Conservation (phyloP, 495 filamentous ascomycete genomes). For the Penicillium maclennaniae region DNA sequence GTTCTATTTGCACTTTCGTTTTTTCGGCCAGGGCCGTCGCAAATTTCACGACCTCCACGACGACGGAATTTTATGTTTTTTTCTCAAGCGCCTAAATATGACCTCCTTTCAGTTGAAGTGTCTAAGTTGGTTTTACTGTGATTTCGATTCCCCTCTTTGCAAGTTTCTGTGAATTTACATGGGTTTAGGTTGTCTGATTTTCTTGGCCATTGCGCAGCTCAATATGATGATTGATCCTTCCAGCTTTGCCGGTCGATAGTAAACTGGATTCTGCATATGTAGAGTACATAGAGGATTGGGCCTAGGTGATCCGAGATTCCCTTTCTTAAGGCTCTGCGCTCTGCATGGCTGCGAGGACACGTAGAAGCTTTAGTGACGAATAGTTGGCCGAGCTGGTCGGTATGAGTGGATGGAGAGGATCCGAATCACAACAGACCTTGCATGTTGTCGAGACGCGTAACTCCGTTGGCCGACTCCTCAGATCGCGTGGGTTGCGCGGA, state of each 20-base stretch:
- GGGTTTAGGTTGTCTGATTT: conserved; percentile 12
- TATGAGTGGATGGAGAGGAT: too few relatives aligned
- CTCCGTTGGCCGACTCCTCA: neutral
- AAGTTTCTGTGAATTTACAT: conserved; percentile 23
- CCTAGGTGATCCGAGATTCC: too few relatives aligned
- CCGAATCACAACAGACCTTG: too few relatives aligned
- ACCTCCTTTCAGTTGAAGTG: neutral
- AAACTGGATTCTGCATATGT: neutral
- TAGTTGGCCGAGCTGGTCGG: too few relatives aligned
- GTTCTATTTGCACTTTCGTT: conserved; percentile 2
- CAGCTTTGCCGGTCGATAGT: neutral
- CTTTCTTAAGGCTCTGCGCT: too few relatives aligned
- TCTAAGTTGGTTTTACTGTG: conserved; percentile 12
- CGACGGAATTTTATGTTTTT: conserved; percentile 17
- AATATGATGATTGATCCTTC: conserved; percentile 15
- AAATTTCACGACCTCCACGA: conserved; percentile 19
- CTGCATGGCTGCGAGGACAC: too few relatives aligned
- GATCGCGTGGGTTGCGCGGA: too few relatives aligned
- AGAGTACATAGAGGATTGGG: too few relatives aligned
- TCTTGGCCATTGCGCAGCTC: conserved; percentile 9
- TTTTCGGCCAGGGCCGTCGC: conserved; percentile 1
- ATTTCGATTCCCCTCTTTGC: conserved; percentile 32
- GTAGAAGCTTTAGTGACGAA: too few relatives aligned
- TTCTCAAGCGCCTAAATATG: conserved; percentile 19
- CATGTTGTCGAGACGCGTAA: neutral